Evolutionary conservation across 2,329 filamentous ascomycete genomes (phyloP).

Genomic region (Dactylellina haptotyla): DNA sequence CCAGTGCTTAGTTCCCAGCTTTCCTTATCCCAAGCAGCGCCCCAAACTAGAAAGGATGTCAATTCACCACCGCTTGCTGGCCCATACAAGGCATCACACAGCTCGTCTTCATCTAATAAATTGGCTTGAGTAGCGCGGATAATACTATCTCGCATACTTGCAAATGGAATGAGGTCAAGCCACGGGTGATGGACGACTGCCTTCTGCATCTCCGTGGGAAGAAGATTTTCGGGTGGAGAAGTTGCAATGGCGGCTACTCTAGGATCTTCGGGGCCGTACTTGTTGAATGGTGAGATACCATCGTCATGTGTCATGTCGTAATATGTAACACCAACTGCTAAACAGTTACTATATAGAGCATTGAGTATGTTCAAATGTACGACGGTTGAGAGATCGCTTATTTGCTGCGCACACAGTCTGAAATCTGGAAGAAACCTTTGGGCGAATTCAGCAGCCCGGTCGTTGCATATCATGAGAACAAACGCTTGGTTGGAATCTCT

Average conservation of each 20-base stretch:
- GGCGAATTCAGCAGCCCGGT: background rate
- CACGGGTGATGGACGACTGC: slow-evolving; percentile 10
- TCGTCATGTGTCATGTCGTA: background rate
- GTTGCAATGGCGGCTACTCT: background rate
- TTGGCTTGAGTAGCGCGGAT: background rate
- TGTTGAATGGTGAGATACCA: slow-evolving; percentile 7
- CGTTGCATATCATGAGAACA: slow-evolving; percentile 1
- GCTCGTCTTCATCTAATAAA: background rate
- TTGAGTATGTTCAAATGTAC: slow-evolving; percentile 8
- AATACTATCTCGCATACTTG: slow-evolving; percentile 1
- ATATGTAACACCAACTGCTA: slow-evolving; percentile 3
- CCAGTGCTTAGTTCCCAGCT: slow-evolving; percentile 9
- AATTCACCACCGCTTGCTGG: background rate
- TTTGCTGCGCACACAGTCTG: background rate
- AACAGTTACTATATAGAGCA: background rate
- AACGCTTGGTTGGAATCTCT: background rate
- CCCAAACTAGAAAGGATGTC: slow-evolving; percentile 12
- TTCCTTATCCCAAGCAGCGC: background rate
- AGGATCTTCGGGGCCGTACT: slow-evolving; percentile 4
- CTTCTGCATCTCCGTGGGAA: slow-evolving; percentile 7
- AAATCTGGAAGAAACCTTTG: slow-evolving; percentile 6
- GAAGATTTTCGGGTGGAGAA: background rate
- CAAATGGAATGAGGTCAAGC: slow-evolving; percentile 11
- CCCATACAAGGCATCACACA: background rate
- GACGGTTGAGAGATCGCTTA: slow-evolving; percentile 8